Conservation (phyloP, 2,329 filamentous ascomycete genomes). For the Trichoderma sp. region DNA sequence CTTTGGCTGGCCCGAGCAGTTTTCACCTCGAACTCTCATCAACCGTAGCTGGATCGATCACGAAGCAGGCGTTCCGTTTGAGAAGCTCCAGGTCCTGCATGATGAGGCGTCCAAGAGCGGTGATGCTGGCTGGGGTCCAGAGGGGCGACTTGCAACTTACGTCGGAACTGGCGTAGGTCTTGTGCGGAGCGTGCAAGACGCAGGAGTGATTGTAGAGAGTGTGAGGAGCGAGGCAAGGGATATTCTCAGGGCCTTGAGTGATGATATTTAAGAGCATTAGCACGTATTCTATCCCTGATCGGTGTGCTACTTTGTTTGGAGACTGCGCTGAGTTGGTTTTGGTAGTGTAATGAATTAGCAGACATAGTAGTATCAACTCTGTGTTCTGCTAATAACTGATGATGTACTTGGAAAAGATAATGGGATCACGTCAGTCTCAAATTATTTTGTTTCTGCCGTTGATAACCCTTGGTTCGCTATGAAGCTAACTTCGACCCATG, state of each 20-base stretch:
- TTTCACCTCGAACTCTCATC: conserved; percentile 39
- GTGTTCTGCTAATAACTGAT: not conserved
- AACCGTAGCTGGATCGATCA: conserved; percentile 40
- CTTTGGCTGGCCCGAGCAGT: conserved; percentile 42
- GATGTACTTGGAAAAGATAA: not conserved
- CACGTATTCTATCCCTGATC: not conserved
- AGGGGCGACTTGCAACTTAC: conserved; percentile 50
- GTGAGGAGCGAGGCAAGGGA: conserved; percentile 30
- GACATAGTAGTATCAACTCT: not conserved
- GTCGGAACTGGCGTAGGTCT: conserved; percentile 47
- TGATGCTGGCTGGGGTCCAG: conserved; percentile 46
- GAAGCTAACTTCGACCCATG: not conserved
- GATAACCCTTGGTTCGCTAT: not conserved
- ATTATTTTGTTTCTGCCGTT: not conserved
- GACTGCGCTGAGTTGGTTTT: not conserved
- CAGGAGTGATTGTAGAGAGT: conserved; percentile 37
- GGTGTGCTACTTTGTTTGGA: not conserved
- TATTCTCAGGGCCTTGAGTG: conserved; percentile 17
- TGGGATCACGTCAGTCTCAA: not conserved
- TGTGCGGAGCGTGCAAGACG: conserved; percentile 39
- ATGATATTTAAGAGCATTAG: not conserved
- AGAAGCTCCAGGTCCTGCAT: conserved; percentile 43
- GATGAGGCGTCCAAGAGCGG: conserved; percentile 40
- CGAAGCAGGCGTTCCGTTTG: conserved; percentile 38
- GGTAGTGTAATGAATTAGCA: not conserved